Evolutionary conservation across 495 filamentous ascomycete species (phyloP).

Genomic region (Annulohypoxylon moriforme): DNA sequence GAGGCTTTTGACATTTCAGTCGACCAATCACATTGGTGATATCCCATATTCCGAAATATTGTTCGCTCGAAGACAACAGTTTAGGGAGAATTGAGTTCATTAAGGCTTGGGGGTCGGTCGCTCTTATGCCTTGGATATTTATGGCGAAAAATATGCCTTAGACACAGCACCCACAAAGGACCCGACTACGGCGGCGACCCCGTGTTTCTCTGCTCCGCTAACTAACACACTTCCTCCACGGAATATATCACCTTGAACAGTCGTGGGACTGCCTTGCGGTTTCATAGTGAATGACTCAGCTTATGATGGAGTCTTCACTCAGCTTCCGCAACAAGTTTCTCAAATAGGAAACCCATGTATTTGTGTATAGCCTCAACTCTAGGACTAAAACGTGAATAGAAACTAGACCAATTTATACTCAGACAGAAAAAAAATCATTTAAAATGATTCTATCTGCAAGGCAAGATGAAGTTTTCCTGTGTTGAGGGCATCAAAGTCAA

Average conservation of each 20-base stretch:
- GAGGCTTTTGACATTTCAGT: slow-evolving; percentile 10
- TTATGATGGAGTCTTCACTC: slow-evolving; percentile 23
- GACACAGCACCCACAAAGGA: slow-evolving; percentile 1
- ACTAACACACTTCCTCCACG: background rate
- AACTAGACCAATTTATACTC: background rate
- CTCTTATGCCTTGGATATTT: background rate
- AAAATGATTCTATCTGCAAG: slow-evolving; percentile 14
- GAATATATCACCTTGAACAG: slow-evolving; percentile 2
- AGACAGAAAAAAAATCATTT: slow-evolving; percentile 18
- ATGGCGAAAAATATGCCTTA: slow-evolving; percentile 1
- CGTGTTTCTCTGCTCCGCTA: slow-evolving; percentile 7
- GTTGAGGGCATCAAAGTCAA: background rate
- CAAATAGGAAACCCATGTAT: slow-evolving; percentile 22
- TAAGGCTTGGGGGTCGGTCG: slow-evolving; percentile 3
- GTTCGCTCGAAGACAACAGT: background rate
- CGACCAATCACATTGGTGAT: slow-evolving; percentile 21
- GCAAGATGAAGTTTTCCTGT: slow-evolving; percentile 8
- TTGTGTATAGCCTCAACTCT: slow-evolving; percentile 32
- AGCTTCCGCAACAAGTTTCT: slow-evolving; percentile 27
- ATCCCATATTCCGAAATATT: background rate
- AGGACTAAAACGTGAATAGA: slow-evolving; percentile 22
- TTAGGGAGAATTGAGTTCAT: background rate
- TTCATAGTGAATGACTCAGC: slow-evolving; percentile 33
- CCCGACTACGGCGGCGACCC: slow-evolving; percentile 11
- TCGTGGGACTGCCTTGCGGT: slow-evolving; percentile 12